These are phyloP conservation scores for Penicillium sp. DNA, from an alignment of 2,329 filamentous ascomycete genomes.

Conservation along the genomic window DNA sequence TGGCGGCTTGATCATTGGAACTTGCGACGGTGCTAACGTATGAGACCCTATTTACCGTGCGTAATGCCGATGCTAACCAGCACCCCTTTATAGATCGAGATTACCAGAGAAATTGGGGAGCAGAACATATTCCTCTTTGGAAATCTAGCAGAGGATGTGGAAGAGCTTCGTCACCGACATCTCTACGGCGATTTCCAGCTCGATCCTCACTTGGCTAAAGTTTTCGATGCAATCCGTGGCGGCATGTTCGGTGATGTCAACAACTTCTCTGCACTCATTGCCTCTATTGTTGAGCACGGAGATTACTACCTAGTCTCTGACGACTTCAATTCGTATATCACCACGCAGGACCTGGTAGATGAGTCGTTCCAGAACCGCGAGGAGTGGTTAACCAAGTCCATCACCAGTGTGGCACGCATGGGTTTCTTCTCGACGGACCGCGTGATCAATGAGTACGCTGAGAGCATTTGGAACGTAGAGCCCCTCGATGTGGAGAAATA, in stretches of 20 bases:
- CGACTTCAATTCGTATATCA: slow-evolving; percentile 89
- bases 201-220: slow-evolving; percentile 65
- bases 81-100: slow-evolving; percentile 61
- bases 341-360: slow-evolving; percentile 84
- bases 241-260: slow-evolving; percentile 75
- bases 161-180: slow-evolving; percentile 85
- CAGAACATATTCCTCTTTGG: slow-evolving; percentile 98
- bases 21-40: slow-evolving; percentile 94
- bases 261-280: slow-evolving; percentile 73
- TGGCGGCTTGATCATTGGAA: slow-evolving; percentile 92
- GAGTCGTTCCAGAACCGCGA: slow-evolving; percentile 86
- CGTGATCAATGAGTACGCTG: slow-evolving; percentile 94
- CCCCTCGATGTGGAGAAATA: slow-evolving; percentile 51
- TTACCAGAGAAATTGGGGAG: slow-evolving; percentile 91
- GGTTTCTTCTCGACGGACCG: slow-evolving; percentile 94
- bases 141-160: slow-evolving; percentile 89
- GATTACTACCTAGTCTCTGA: slow-evolving; percentile 98
- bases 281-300: slow-evolving; percentile 80
- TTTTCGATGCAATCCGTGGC: slow-evolving; percentile 73
- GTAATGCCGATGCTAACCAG: too few relatives aligned
- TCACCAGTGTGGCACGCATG: slow-evolving; percentile 82
- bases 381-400: slow-evolving; percentile 83
- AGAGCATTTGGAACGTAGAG: slow-evolving; percentile 94
- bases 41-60: too few relatives aligned
- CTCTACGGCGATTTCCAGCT: slow-evolving; percentile 71